Base-by-base conservation (phyloP, 495 filamentous ascomycete species). In the Aspergillus saccharolyticus region DNA sequence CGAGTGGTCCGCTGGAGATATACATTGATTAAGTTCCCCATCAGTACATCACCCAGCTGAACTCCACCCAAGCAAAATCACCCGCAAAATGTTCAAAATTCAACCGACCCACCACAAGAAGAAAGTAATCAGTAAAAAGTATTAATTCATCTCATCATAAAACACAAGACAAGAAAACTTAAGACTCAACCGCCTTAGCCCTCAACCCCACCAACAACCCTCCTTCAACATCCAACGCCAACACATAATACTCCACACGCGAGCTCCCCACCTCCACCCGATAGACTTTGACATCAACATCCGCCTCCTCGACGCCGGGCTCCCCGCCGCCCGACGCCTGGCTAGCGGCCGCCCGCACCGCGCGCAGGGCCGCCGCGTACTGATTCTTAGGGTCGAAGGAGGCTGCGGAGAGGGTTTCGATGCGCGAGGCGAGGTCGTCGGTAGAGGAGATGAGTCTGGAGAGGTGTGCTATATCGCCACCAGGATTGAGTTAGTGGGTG, bases 281-380 rank as follows among this genome's bases (percentile, higher is more conserved):
- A 59, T 91, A 96, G n/a, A 93, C 80, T 66, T 83, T 80, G 45
- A 91, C 74, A 63, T 89, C 85, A 30, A 88, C 87, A n/a, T 67
- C 63, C 1, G 74, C 72, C 57, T 78, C 56, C 42, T 74, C 64
- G 14, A 17, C 54, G 30, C 16, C 47, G n/a, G 20, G 18, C 28
- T 28, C 6, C 30, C 58, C 21, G 3, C 63, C 64, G 48, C 59
- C 19, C 17, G 52, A 19, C 18, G 59, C 53, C 56, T 70, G 63
- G 0, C 61, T 60, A 3, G 63, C 70, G 2, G 75, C 74, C 2
- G 63, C 65, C 1, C 70, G 72, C 49, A 75, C 74, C 0, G 71
- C 72, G 19, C 55, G 55, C 20, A 74, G 51, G 5, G 62, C 69
- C 17, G 55, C 46, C 3, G 66, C 42, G 56, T 75, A 77, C 42